A percentile compares a stretch with the other conserved stretches of the same genome.
Evolutionary conservation across 495 filamentous ascomycete genomes (phyloP).

Genomic region (Penicillium maclennaniae): DNA sequence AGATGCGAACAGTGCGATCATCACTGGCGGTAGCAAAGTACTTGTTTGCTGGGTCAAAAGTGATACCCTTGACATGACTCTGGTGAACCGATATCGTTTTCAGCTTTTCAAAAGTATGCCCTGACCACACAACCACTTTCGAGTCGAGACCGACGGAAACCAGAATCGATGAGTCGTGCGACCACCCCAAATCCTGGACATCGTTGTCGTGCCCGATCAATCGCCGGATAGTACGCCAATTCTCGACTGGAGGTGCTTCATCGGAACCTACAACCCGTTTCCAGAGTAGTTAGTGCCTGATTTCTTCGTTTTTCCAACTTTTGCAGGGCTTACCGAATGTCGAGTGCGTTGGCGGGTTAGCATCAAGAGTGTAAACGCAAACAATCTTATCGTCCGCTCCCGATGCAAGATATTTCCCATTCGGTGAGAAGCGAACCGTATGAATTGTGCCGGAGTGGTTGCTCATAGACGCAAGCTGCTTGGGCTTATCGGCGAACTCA

Average conservation of each 20-base stretch:
- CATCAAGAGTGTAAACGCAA: constrained; percentile 88
- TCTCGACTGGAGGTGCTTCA: constrained; percentile 89
- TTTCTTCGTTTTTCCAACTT: not conserved
- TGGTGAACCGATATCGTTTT: constrained; percentile 88
- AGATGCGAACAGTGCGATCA: constrained; percentile 94
- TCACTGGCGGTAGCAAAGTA: constrained; percentile 98
- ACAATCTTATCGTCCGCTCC: constrained; percentile 98
- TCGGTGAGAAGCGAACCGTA: constrained; percentile 91
- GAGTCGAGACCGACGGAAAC: constrained; percentile 97
- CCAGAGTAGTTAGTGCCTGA: constrained; percentile 1
- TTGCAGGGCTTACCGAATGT: constrained; percentile 64
- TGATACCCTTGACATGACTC: constrained; percentile 97
- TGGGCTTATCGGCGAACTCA: constrained; percentile 66
- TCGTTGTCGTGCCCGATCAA: constrained; percentile 98
- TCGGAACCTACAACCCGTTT: constrained; percentile 60
- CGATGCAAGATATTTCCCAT: constrained; percentile 88
- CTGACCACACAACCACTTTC: constrained; percentile 97
- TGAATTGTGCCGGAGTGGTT: constrained; percentile 97
- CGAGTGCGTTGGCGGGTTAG: constrained; percentile 67
- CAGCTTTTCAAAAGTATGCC: constrained; percentile 94
- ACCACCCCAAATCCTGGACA: constrained; percentile 97
- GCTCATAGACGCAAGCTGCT: constrained; percentile 95
- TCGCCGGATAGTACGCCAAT: constrained; percentile 90
- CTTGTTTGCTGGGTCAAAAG: constrained; percentile 97
- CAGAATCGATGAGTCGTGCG: constrained; percentile 88